A percentile compares a stretch with the other conserved stretches of the same genome.
Conservation (phyloP, 257 asterid species). For the Jacaranda mimosifolia region DNA sequence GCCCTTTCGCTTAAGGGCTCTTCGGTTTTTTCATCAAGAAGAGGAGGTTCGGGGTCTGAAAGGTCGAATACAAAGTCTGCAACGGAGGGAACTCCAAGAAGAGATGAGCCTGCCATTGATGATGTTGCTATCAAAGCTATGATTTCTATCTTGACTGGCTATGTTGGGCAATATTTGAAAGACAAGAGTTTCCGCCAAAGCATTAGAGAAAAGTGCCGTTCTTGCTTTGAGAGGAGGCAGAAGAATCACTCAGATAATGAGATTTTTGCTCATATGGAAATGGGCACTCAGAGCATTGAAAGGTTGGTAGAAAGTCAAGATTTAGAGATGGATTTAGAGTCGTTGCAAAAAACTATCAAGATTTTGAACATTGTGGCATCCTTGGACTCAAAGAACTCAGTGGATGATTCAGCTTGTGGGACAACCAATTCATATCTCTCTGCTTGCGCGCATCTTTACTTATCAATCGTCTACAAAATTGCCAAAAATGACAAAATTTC, state of each 20-base stretch:
- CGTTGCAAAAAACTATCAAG: slow-evolving; percentile 57
- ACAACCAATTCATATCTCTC: slow-evolving; percentile 49
- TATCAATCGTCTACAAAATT: slow-evolving; percentile 68
- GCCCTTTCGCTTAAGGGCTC: slow-evolving; percentile 49
- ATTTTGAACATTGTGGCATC: slow-evolving; percentile 56
- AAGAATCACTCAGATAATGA: slow-evolving; percentile 40
- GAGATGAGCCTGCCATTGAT: slow-evolving; percentile 67
- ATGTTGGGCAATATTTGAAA: slow-evolving; percentile 56
- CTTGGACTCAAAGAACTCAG: slow-evolving; percentile 34
- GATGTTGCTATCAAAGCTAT: slow-evolving; percentile 73
- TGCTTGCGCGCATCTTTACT: slow-evolving; percentile 77
- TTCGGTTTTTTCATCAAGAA: slow-evolving; percentile 49
- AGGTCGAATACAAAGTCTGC: slow-evolving; percentile 40
- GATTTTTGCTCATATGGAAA: slow-evolving; percentile 49
- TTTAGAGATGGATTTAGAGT: slow-evolving; percentile 50
- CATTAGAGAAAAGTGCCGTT: slow-evolving; percentile 56
- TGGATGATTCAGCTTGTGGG: slow-evolving; percentile 23
- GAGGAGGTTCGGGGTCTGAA: slow-evolving; percentile 48
- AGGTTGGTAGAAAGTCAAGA: slow-evolving; percentile 51
- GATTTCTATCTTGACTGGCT: slow-evolving; percentile 67
- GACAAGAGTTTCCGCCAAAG: slow-evolving; percentile 52
- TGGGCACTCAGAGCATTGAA: slow-evolving; percentile 65
- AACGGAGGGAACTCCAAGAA: slow-evolving; percentile 28
- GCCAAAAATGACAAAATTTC: slow-evolving; percentile 62
- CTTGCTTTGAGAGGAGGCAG: slow-evolving; percentile 48